Conservation (phyloP, 2,329 filamentous ascomycete species). For the Exophiala xenobiotica region DNA sequence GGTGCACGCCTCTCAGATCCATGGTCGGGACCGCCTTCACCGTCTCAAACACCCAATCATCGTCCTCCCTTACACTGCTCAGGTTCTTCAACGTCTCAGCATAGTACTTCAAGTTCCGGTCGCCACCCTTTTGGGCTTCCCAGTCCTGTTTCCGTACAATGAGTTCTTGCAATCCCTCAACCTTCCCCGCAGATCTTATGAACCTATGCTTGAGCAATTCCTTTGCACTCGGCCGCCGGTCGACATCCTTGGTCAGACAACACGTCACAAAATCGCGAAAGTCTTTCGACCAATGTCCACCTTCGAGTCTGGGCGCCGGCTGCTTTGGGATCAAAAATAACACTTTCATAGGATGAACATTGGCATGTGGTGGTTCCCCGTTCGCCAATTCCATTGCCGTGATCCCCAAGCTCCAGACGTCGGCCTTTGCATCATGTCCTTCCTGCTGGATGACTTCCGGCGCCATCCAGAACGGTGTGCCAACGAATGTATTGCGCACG, state of each 20-base stretch:
- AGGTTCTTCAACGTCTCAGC: conserved; percentile 84
- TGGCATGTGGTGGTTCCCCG: conserved; percentile 83
- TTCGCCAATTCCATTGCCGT: conserved; percentile 87
- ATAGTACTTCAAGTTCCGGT: conserved; percentile 78
- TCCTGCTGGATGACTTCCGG: conserved; percentile 91
- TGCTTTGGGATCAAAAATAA: conserved; percentile 90
- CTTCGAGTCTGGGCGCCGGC: conserved; percentile 77
- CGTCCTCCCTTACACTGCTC: conserved; percentile 65
- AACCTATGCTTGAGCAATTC: conserved; percentile 87
- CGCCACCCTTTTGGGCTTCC: conserved; percentile 70
- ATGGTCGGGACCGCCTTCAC: conserved; percentile 69
- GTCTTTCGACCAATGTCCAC: conserved; percentile 74
- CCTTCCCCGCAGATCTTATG: conserved; percentile 80
- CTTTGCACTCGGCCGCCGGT: conserved; percentile 77
- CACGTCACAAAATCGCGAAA: conserved; percentile 93
- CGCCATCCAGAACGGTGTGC: conserved; percentile 97
- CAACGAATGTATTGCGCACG: conserved; percentile 94
- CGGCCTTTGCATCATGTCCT: conserved; percentile 81
- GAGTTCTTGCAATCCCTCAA: conserved; percentile 83
- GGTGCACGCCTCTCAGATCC: conserved; percentile 54
- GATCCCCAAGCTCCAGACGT: conserved; percentile 91
- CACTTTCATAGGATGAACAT: conserved; percentile 90
- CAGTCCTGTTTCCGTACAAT: conserved; percentile 77
- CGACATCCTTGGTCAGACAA: conserved; percentile 89
- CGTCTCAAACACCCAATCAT: conserved; percentile 95